phyloP scores from a whole-genome alignment of 495 filamentous ascomycete genomes.

The Lasiosphaeria hispida region DNA sequence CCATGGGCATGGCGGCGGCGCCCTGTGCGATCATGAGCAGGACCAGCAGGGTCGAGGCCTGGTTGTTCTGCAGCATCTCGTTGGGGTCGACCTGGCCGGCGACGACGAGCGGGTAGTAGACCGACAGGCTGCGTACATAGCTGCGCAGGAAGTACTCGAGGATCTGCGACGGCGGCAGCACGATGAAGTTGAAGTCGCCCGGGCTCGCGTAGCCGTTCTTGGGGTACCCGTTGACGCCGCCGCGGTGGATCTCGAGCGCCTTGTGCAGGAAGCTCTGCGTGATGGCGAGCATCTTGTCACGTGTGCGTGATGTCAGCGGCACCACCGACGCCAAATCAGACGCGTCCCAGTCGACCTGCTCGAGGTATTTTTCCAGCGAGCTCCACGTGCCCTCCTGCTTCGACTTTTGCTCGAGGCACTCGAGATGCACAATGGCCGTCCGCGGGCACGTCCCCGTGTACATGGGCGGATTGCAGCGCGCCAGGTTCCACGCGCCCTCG shows the following conservation, averaged over 20 bases:
- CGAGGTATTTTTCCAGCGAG: slow-evolving; percentile 40
- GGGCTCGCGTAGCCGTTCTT: slow-evolving; percentile 39
- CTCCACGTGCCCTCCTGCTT: slow-evolving; percentile 51
- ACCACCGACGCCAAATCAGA: slow-evolving; percentile 46
- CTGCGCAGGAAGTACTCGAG: slow-evolving; percentile 60
- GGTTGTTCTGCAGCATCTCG: slow-evolving; percentile 57
- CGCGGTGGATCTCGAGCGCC: slow-evolving; percentile 58
- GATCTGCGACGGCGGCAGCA: slow-evolving; percentile 57
- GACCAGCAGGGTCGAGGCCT: slow-evolving; percentile 56
- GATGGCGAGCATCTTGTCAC: slow-evolving; percentile 63
- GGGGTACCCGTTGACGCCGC: slow-evolving; percentile 30
- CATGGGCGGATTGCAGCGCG: slow-evolving; percentile 53
- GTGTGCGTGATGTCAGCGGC: slow-evolving; percentile 47
- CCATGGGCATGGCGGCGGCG: slow-evolving; percentile 54
- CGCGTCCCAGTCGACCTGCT: slow-evolving; percentile 33
- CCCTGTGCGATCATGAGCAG: slow-evolving; percentile 66
- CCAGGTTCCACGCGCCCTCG: slow-evolving; percentile 55
- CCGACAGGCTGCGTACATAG: slow-evolving; percentile 56
- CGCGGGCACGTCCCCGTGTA: slow-evolving; percentile 52
- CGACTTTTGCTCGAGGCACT: slow-evolving; percentile 56
- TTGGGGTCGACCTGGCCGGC: slow-evolving; percentile 56
- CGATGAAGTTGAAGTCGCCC: slow-evolving; percentile 51
- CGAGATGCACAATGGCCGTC: slow-evolving; percentile 57
- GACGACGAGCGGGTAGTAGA: slow-evolving; percentile 56
- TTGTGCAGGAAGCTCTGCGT: slow-evolving; percentile 63